Conservation (phyloP, 441 rosid genomes). For the Syzygium syzygioides region DNA sequence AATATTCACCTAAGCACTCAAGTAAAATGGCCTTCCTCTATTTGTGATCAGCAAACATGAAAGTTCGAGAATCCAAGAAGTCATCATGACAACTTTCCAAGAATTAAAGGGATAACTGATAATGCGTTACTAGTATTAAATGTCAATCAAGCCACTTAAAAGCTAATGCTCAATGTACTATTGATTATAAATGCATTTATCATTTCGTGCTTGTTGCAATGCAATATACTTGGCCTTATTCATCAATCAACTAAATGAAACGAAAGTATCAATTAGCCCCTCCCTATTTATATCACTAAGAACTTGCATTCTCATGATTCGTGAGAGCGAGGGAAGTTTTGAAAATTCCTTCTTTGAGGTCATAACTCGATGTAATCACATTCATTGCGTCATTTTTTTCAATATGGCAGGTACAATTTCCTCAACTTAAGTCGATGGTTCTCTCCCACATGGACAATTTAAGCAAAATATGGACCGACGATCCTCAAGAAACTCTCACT, state of each 20-base stretch:
- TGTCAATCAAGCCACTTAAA: background rate
- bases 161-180: background rate
- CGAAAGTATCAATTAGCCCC: background rate
- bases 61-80: no score
- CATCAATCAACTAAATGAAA: background rate
- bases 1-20: no score
- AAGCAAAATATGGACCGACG: background rate
- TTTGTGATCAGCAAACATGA: no score
- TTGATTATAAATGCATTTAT: background rate
- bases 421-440: rapidly evolving
- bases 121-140: background rate
- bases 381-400: background rate
- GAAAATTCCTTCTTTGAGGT: background rate
- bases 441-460: background rate
- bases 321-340: rapidly evolving
- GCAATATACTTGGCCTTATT: background rate
- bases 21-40: no score
- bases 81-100: background rate
- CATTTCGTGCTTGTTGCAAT: background rate
- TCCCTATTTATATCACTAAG: background rate
- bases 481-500: background rate
- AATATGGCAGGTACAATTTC: background rate
- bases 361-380: background rate
- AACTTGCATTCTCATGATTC: background rate
- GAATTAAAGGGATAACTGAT: background rate